Base-by-base conservation (phyloP, 1,284 basidiomycete species). In the Flammula alnicola region DNA sequence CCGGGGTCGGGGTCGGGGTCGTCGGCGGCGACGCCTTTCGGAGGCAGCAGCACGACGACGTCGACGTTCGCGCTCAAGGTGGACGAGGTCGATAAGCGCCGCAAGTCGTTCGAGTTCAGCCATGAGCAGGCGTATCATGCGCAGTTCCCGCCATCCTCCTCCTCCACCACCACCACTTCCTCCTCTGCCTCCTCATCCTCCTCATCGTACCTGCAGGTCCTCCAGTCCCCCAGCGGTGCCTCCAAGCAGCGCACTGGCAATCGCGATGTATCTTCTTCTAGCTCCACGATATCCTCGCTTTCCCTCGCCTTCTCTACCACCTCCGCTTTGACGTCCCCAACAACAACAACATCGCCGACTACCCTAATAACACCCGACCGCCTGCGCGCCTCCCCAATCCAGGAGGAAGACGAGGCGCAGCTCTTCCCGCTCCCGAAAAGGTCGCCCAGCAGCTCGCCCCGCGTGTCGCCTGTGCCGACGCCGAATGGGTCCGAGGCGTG, bases 81-180 rank as follows among this genome's bases (percentile, higher is more conserved):
- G 0, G 84, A 87, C 55, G 84, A 87, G 60, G 75, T 83, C 1
- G 83, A 84, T 52, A 78, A 73, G 58, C 70, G 75, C n/a, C 70
- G 75, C 14, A 70, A 70, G 41, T 73, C 72, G 4, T 65, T 60
- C n/a, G 71, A 75, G 23, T 52, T 49, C 17, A 47, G 32, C 26
- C 26, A 44, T 14, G 39, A 36, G 31, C 40, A 36, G 40, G 40
- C 20, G 16, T 35, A 45, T 10, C 38, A 45, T 19, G 44, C 44
- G n/a, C n/a, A n/a, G n/a, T n/a, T n/a, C n/a, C n/a, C n/a, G n/a
- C n/a, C n/a, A 7, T 43, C 49, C 27, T 9, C 38, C 11, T 12
- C 20, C 12, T 25, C 19, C 30, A 38, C 35, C n/a, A 36, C 49
- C 7, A 14, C n/a, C n/a, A n/a, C n/a, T n/a, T n/a, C n/a, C n/a